Evolutionary conservation across 192 early-diverging fungal species (phyloP).

Genomic region (Glomus cerebriforme): DNA sequence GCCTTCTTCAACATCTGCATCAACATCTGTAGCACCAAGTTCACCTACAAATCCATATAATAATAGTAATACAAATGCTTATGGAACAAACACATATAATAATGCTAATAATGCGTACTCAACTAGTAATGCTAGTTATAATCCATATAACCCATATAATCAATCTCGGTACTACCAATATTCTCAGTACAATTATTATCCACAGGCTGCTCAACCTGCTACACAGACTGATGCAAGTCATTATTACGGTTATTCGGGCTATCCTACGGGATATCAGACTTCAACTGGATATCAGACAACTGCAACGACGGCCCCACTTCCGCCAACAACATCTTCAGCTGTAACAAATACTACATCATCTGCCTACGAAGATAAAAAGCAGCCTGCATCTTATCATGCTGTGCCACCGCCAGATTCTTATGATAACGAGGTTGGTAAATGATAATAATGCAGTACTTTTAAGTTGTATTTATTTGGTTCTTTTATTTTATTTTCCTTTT

Average conservation of each 20-base stretch:
- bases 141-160: constrained; percentile 32
- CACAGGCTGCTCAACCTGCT: background rate
- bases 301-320: constrained; percentile 16
- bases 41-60: constrained; percentile 27
- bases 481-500: background rate
- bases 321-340: constrained; percentile 7
- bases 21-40: constrained; percentile 10
- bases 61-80: background rate
- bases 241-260: constrained; percentile 32
- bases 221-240: constrained; percentile 9
- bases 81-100: constrained; percentile 7
- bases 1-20: constrained; percentile 34
- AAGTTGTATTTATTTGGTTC: background rate
- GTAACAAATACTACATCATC: background rate
- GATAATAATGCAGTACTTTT: background rate
- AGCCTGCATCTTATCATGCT: constrained; percentile 24
- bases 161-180: constrained; percentile 31
- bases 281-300: background rate
- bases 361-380: constrained; percentile 13
- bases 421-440: constrained; percentile 33
- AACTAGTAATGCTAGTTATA: background rate
- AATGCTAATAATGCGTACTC: background rate
- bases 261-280: background rate
- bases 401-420: constrained; percentile 32
- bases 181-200: constrained; percentile 24